Percentiles rank a stretch among this genome's conserved stretches.
phyloP scores from a whole-genome alignment of 1,284 basidiomycete species.

The Melanopsichium pennsylvanicum region DNA sequence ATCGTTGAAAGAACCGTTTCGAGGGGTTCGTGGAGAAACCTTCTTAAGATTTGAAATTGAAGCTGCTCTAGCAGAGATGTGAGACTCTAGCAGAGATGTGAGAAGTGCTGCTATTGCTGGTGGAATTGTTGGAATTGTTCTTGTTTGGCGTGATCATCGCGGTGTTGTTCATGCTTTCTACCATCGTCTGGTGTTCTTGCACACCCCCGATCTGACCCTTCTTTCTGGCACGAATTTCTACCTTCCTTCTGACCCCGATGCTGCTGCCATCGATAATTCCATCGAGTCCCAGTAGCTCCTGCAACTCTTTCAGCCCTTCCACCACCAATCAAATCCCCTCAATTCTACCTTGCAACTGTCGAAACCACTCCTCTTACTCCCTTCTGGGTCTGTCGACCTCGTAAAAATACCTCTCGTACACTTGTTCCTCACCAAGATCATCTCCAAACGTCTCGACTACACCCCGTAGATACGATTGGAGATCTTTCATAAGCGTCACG shows the following conservation, averaged over 20 bases:
- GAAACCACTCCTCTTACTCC: not conserved
- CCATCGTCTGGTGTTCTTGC: no score
- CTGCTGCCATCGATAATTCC: not conserved
- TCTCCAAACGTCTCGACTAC: not conserved
- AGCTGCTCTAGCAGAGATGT: no score
- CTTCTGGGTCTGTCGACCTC: conserved; percentile 14
- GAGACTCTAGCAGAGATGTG: no score
- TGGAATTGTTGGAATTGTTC: no score
- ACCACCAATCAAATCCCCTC: not conserved
- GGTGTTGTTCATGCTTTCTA: no score
- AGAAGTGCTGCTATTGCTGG: no score
- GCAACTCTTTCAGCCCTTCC: conserved; percentile 1
- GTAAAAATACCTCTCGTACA: conserved; percentile 16
- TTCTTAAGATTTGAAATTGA: no score
- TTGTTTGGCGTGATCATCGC: no score
- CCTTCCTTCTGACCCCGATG: not conserved
- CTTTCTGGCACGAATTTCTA: not conserved
- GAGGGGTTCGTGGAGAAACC: not conserved
- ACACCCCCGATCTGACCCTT: not conserved
- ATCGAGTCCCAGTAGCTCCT: not conserved
- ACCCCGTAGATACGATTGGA: conserved; percentile 1
- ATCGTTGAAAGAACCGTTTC: not conserved
- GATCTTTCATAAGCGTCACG: conserved; percentile 1
- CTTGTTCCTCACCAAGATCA: conserved; percentile 3
- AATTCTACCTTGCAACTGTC: not conserved